Base-by-base conservation (phyloP, 2,329 filamentous ascomycete species). In the Zymoseptoria passerinii region DNA sequence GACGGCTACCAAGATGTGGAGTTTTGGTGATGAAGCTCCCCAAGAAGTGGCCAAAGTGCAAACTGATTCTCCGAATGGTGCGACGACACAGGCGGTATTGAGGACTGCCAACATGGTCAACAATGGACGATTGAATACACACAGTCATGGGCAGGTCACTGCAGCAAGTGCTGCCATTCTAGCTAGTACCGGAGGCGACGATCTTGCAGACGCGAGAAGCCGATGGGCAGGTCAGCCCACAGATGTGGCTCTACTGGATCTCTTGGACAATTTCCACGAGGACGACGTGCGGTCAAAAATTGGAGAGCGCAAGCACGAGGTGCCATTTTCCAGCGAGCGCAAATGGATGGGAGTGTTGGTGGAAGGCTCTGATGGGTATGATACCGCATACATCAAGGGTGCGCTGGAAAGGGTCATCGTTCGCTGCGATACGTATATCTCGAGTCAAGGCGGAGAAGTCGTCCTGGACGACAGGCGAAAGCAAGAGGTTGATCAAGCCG, bases 341-440 rank as follows among this genome's bases (percentile, higher is more conserved):
- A 99, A 99, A 74, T 99, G 92, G 92, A 99, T 99, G 95, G 95
- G 95, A 35, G 92, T 96, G 28, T 88, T 91, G 1, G 89, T 96
- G 62, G 69, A 73, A 58, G 78, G 79, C 28, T 75, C 78, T 28
- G 79, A 78, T 59, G 85, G 88, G 44, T 84, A 85, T 61, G 89
- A 95, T 68, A 86, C 90, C 64, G 92, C 90, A 0, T 99, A 97
- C 72, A 89, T 97, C 77, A 99, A 99, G 72, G 95, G 94, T 29
- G 90, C 94, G 35, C 80, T 97, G 48, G 94, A 99, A 73, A 88
- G 87, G 72, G 83, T 99, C 20, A 77, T 99, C 5, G 84, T 85
- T 57, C 85, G 89, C 54, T 99, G 92, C 70, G 92, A 96, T 74
- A 94, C 89, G 0, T 99, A 95, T 71, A 78, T 97, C 55, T 90